Evolutionary conservation across 345 rosid genomes (phyloP).

Genomic region (Citrus trifoliata): DNA sequence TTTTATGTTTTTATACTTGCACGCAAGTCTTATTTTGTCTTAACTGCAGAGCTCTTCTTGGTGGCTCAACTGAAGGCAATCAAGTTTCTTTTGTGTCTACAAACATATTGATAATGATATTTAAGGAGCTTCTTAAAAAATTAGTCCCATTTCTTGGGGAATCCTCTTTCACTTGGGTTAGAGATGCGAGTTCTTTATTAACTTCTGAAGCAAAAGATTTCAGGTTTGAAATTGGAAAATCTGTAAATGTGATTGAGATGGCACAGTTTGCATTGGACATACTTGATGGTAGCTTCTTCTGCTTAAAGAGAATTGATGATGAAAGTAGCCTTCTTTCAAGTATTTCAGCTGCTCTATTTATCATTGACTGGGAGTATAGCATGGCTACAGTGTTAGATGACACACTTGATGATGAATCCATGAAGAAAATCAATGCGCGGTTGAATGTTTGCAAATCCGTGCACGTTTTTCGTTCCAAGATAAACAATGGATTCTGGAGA

Average conservation of each 20-base stretch:
- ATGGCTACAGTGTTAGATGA: conserved; percentile 35
- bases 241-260: conserved; percentile 30
- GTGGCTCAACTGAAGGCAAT: conserved; percentile 56
- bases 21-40: background rate
- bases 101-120: conserved; percentile 46
- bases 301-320: conserved; percentile 50
- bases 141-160: conserved; percentile 48
- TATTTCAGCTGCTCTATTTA: conserved; percentile 54
- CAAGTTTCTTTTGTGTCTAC: conserved; percentile 54
- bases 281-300: conserved; percentile 59
- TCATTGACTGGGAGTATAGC: conserved; percentile 67
- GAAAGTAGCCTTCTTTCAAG: conserved; percentile 52
- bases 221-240: conserved; percentile 25
- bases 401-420: conserved; percentile 29
- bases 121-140: conserved; percentile 45
- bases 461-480: conserved; percentile 38
- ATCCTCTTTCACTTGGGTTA: conserved; percentile 63
- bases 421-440: conserved; percentile 34
- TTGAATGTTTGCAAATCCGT: conserved; percentile 38
- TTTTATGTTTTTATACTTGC: background rate
- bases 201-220: conserved; percentile 27
- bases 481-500: conserved; percentile 51
- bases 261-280: conserved; percentile 65
- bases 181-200: conserved; percentile 44
- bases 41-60: conserved; percentile 69